These are phyloP conservation scores for Trichaptum fuscoviolaceum DNA, from an alignment of 768 basidiomycete genomes.

Conservation along the genomic window DNA sequence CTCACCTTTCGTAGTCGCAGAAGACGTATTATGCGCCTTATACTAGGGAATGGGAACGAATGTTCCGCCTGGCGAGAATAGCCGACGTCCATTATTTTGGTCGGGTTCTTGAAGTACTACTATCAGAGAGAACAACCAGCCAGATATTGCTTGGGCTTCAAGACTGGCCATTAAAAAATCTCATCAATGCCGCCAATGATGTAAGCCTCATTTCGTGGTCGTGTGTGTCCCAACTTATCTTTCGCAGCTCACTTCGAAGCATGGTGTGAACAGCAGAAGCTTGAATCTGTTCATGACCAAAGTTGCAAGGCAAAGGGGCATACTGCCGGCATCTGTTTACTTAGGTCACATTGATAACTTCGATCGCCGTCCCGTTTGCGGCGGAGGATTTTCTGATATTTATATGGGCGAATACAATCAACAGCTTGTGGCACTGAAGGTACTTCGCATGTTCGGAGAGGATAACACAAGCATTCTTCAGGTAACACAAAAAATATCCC, in stretches of 20 bases:
- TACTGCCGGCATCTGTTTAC: not conserved
- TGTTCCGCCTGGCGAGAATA: not conserved
- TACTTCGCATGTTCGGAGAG: not conserved
- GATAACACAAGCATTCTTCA: not conserved
- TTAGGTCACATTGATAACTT: not conserved
- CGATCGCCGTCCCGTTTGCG: not conserved
- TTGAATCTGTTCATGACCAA: not conserved
- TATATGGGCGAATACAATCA: not conserved
- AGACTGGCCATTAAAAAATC: not conserved
- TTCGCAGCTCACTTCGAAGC: not conserved
- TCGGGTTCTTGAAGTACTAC: not conserved
- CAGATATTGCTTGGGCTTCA: not conserved
- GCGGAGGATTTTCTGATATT: constrained; percentile 1
- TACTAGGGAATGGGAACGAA: not conserved
- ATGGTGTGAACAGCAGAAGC: not conserved
- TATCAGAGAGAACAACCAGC: not conserved
- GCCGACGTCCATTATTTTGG: not conserved
- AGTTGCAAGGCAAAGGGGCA: not conserved
- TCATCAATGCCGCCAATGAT: not conserved
- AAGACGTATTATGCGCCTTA: not conserved
- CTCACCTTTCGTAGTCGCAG: not conserved
- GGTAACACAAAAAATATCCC: not conserved
- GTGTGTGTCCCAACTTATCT: not conserved
- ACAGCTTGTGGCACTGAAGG: constrained; percentile 1
- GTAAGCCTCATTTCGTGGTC: not conserved